These are phyloP conservation scores for Purshia tridentata DNA, from an alignment of 306 rosid species.

Conservation along the genomic window DNA sequence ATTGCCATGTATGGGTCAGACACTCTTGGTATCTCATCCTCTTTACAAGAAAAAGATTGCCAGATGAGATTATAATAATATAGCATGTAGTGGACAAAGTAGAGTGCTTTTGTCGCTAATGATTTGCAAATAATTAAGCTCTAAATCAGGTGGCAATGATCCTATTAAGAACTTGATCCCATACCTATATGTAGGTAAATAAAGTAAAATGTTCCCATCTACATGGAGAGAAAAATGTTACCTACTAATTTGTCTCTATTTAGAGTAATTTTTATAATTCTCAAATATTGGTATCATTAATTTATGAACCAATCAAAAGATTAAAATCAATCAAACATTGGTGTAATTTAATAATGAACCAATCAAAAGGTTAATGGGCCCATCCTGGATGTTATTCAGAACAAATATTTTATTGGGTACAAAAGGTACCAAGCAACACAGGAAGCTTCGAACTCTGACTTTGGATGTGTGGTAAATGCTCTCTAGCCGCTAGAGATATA, in stretches of 20 bases:
- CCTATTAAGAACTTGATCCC: conserved; percentile 24
- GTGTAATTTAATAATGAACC: background rate
- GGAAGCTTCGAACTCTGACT: no score
- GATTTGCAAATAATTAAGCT: background rate
- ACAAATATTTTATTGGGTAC: no score
- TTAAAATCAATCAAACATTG: background rate
- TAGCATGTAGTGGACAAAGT: background rate
- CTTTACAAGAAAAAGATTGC: conserved; percentile 27
- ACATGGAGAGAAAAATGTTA: conserved; percentile 6
- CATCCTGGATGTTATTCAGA: no score
- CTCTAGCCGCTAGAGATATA: no score
- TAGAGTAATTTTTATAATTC: background rate
- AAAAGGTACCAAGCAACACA: no score
- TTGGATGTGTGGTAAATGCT: no score
- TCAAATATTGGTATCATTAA: background rate
- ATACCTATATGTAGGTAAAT: background rate
- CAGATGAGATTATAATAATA: no score
- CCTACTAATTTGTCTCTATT: conserved; percentile 14
- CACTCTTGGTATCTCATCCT: conserved; percentile 37
- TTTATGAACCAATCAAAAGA: background rate
- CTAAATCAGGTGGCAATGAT: conserved; percentile 42
- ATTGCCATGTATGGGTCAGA: conserved; percentile 16
- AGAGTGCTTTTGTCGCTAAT: conserved; percentile 4
- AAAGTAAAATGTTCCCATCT: background rate
- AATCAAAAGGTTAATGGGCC: background rate